Percentiles rank a stretch among this genome's conserved stretches.
These are phyloP conservation scores for Sugiyamaella xylanicola DNA, from an alignment of 1,139 yeast species.

Conservation along the genomic window DNA sequence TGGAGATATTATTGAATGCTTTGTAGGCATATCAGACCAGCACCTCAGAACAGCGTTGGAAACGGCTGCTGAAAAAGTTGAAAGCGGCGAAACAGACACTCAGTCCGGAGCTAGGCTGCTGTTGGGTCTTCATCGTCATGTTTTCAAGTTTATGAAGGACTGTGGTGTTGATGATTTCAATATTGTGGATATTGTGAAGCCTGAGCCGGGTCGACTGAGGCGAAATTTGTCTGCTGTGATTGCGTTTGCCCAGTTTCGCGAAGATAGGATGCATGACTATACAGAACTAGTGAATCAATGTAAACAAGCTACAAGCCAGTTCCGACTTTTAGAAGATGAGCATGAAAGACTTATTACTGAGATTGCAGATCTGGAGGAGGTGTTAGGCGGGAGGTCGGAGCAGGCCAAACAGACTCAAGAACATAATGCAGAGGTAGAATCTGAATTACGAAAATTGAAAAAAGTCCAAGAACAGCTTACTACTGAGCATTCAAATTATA, in stretches of 20 bases:
- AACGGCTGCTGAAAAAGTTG: conserved; percentile 37
- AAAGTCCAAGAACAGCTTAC: conserved; percentile 64
- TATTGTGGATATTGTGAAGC: conserved; percentile 66
- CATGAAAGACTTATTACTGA: conserved; percentile 47
- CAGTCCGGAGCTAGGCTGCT: conserved; percentile 44
- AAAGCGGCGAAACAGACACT: conserved; percentile 39
- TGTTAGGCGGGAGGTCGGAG: conserved; percentile 35
- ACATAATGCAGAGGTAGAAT: conserved; percentile 62
- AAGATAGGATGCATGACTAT: conserved; percentile 70
- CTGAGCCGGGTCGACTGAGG: conserved; percentile 66
- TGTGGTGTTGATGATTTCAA: conserved; percentile 81
- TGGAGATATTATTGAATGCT: conserved; percentile 72
- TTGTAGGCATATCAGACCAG: conserved; percentile 61
- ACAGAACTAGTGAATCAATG: conserved; percentile 54
- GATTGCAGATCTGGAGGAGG: conserved; percentile 36
- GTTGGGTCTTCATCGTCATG: conserved; percentile 59
- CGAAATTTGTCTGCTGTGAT: conserved; percentile 80
- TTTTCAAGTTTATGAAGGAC: conserved; percentile 62
- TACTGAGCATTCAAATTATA: conserved; percentile 67
- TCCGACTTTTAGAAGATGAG: conserved; percentile 47
- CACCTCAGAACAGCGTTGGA: conserved; percentile 43
- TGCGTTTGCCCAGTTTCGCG: conserved; percentile 82
- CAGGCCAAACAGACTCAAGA: conserved; percentile 53
- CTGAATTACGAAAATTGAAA: conserved; percentile 63
- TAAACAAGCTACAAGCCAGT: conserved; percentile 43